Evolutionary conservation across 2,329 filamentous ascomycete species (phyloP).

Genomic region (Aspergillus thermomutatus): DNA sequence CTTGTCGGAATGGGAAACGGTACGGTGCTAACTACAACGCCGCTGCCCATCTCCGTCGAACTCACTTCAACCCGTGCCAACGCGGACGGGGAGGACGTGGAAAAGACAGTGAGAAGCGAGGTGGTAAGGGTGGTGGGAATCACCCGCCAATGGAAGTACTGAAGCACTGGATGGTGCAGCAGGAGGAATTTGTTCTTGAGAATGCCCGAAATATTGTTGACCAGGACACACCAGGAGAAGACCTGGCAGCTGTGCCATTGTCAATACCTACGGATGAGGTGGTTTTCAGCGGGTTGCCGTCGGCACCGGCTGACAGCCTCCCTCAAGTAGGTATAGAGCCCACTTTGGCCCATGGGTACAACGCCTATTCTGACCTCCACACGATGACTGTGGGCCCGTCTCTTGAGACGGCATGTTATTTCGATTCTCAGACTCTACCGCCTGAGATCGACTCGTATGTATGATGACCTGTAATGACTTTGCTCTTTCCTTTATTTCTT

Average conservation of each 20-base stretch:
- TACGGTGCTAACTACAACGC: conserved; percentile 96
- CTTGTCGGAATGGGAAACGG: conserved; percentile 70
- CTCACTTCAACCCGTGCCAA: conserved; percentile 75
- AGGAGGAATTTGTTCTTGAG: conserved; percentile 47
- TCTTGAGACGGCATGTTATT: conserved; percentile 29
- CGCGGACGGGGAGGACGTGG: conserved; percentile 52
- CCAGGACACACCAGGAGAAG: conserved; percentile 21
- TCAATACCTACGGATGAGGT: conserved; percentile 12
- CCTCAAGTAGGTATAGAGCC: conserved; percentile 25
- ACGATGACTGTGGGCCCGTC: conserved; percentile 32
- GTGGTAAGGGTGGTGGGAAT: conserved; percentile 61
- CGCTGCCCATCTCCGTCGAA: conserved; percentile 80
- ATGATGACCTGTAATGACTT: conserved; percentile 22
- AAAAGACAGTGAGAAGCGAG: conserved; percentile 58
- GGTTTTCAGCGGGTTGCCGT: conserved; percentile 11
- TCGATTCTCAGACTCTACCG: conserved; percentile 29
- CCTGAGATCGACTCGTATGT: conserved; percentile 37
- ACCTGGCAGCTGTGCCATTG: conserved; percentile 11
- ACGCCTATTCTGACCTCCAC: conserved; percentile 22
- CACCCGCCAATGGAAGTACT: conserved; percentile 59
- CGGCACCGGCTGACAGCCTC: conserved; percentile 15
- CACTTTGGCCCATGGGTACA: conserved; percentile 27
- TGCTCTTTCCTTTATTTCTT: conserved; percentile 5
- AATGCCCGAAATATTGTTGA: conserved; percentile 28
- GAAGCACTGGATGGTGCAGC: conserved; percentile 60